Conservation (phyloP, 2,329 filamentous ascomycete genomes). For the Hypoxylon sp. region DNA sequence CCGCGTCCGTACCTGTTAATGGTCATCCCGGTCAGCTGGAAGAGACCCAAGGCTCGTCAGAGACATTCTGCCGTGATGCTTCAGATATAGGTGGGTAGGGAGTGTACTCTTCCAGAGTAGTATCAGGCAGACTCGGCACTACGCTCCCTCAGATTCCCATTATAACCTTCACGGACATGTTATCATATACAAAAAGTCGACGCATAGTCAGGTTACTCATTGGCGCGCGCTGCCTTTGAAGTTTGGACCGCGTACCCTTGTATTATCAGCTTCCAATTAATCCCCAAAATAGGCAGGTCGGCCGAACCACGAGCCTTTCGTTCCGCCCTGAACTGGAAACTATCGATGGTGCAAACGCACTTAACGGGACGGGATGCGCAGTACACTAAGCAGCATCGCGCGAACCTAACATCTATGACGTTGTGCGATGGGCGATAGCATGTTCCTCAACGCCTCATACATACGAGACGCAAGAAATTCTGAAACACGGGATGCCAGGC, state of each 20-base stretch:
- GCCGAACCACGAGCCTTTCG: constrained; percentile 18
- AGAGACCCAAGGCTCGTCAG: constrained; percentile 8
- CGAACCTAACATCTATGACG: constrained; percentile 24
- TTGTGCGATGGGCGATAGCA: constrained; percentile 12
- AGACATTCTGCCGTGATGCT: constrained; percentile 1
- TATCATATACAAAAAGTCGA: constrained; percentile 10
- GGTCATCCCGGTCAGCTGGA: constrained; percentile 10
- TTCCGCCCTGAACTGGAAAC: constrained; percentile 4
- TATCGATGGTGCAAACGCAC: neutral
- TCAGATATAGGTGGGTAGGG: constrained; percentile 1
- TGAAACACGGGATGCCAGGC: constrained; percentile 39
- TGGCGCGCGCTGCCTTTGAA: constrained; percentile 26
- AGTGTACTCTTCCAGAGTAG: constrained; percentile 24
- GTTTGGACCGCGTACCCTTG: constrained; percentile 41
- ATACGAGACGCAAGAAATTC: constrained; percentile 19
- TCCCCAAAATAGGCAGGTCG: constrained; percentile 51
- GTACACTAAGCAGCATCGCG: constrained; percentile 12
- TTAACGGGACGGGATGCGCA: neutral
- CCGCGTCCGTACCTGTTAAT: constrained; percentile 17
- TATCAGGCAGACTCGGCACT: constrained; percentile 13
- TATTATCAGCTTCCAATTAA: constrained; percentile 42
- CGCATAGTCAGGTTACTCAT: constrained; percentile 11
- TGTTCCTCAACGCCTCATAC: constrained; percentile 24
- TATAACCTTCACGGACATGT: constrained; percentile 9
- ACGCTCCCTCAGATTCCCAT: constrained; percentile 5